phyloP scores from a whole-genome alignment of 345 rosid species.

The Euclidium syriacum region DNA sequence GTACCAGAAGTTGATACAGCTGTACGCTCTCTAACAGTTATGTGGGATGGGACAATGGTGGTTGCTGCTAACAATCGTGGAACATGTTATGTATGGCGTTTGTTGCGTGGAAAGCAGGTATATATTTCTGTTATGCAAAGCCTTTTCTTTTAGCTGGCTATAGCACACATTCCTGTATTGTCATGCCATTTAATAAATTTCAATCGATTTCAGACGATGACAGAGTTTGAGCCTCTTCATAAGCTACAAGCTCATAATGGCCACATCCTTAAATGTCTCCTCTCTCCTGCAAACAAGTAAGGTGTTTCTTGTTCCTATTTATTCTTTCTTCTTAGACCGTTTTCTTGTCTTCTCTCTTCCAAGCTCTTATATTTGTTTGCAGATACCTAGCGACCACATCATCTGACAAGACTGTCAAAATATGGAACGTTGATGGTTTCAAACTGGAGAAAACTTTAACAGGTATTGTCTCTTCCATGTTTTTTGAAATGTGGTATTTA shows the following conservation, averaged over 20 bases:
- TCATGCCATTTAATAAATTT: background rate
- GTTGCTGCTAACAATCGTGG: constrained; percentile 94
- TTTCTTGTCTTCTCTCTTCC: background rate
- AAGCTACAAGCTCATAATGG: constrained; percentile 87
- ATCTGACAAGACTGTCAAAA: constrained; percentile 87
- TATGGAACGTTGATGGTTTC: constrained; percentile 96
- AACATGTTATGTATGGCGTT: constrained; percentile 94
- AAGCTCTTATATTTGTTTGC: constrained; percentile 10
- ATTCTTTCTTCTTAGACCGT: background rate
- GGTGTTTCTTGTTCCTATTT: constrained; percentile 3
- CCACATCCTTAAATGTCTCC: constrained; percentile 89
- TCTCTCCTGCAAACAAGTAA: constrained; percentile 86
- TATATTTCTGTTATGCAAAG: constrained; percentile 5
- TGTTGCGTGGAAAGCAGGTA: constrained; percentile 77
- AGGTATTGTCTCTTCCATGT: constrained; percentile 35
- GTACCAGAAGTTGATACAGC: constrained; percentile 81
- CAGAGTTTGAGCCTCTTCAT: constrained; percentile 93
- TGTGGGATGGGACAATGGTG: constrained; percentile 97
- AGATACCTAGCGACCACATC: constrained; percentile 98
- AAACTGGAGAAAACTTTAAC: constrained; percentile 75
- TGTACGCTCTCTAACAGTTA: constrained; percentile 80
- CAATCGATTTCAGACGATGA: constrained; percentile 33
- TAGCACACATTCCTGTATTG: background rate
- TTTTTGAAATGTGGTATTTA: background rate
- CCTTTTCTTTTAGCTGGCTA: background rate